Conservation (phyloP, 2,329 filamentous ascomycete species). For the Colletotrichum falcatum region DNA sequence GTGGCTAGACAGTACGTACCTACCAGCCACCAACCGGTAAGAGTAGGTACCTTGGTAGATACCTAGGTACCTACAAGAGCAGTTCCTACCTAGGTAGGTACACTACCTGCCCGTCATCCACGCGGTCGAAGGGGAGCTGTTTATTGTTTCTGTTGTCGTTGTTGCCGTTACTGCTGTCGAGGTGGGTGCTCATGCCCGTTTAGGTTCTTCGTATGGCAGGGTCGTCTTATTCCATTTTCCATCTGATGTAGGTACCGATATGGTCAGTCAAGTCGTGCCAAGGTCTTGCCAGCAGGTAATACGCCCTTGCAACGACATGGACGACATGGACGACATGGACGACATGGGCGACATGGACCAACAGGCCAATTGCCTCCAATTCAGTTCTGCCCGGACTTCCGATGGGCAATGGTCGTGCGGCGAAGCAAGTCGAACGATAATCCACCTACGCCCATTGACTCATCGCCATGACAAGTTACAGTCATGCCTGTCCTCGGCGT, state of each 20-base stretch:
- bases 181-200: not conserved
- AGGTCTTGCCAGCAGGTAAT: not conserved
- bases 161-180: not conserved
- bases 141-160: not conserved
- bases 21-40: no score
- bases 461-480: not conserved
- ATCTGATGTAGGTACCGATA: not conserved
- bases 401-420: constrained; percentile 1
- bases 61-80: not conserved
- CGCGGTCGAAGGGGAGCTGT: not conserved
- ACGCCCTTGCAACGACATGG: constrained; percentile 29
- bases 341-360: not conserved
- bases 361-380: constrained; percentile 8
- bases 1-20: not conserved
- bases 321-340: not conserved
- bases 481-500: not conserved
- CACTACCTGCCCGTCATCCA: not conserved
- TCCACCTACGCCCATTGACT: constrained; percentile 12
- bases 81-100: not conserved
- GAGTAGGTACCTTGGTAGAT: no score
- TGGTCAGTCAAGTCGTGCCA: not conserved
- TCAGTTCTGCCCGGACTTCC: constrained; percentile 13
- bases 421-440: constrained; percentile 16
- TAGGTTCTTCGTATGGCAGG: not conserved
- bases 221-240: not conserved